Conservation (phyloP, 2,329 filamentous ascomycete genomes). For the Exophiala sideris region DNA sequence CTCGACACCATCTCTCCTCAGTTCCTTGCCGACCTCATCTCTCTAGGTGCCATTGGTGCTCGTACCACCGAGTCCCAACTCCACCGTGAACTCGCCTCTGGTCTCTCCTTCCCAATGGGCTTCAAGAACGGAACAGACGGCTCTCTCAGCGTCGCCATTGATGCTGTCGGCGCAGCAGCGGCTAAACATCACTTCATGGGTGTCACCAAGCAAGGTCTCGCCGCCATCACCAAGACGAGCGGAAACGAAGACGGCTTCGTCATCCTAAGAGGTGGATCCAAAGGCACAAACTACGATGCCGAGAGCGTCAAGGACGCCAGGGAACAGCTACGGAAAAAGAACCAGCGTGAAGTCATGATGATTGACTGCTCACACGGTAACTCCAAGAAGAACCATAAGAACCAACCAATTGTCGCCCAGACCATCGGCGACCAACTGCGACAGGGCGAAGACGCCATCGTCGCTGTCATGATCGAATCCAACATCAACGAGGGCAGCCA, state of each 20-base stretch:
- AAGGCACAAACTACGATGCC: slow-evolving; percentile 90
- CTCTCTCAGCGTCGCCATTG: slow-evolving; percentile 80
- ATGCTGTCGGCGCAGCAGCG: slow-evolving; percentile 88
- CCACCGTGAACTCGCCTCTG: slow-evolving; percentile 89
- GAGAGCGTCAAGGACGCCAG: slow-evolving; percentile 81
- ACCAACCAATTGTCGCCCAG: slow-evolving; percentile 90
- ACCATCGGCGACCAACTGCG: slow-evolving; percentile 79
- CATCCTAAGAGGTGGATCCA: slow-evolving; percentile 86
- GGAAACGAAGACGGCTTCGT: slow-evolving; percentile 98
- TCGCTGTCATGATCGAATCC: slow-evolving; percentile 99
- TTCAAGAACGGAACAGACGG: slow-evolving; percentile 99
- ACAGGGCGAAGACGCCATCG: slow-evolving; percentile 78
- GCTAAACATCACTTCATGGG: slow-evolving; percentile 96
- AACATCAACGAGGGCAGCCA: slow-evolving; percentile 94
- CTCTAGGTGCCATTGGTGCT: slow-evolving; percentile 90
- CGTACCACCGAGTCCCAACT: slow-evolving; percentile 94
- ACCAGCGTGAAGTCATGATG: slow-evolving; percentile 77
- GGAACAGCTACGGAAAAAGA: slow-evolving; percentile 70
- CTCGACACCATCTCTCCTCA: slow-evolving; percentile 96
- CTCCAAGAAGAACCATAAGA: slow-evolving; percentile 92
- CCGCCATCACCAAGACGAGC: slow-evolving; percentile 87
- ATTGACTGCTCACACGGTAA: slow-evolving; percentile 98
- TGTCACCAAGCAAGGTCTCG: slow-evolving; percentile 92
- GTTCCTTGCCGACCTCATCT: slow-evolving; percentile 89
- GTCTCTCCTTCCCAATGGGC: slow-evolving; percentile 92